Evolutionary conservation across 352 stramenopile genomes (phyloP), one percentile per base, ranked within the genome.

Genomic region (Phytophthora brassicae): DNA sequence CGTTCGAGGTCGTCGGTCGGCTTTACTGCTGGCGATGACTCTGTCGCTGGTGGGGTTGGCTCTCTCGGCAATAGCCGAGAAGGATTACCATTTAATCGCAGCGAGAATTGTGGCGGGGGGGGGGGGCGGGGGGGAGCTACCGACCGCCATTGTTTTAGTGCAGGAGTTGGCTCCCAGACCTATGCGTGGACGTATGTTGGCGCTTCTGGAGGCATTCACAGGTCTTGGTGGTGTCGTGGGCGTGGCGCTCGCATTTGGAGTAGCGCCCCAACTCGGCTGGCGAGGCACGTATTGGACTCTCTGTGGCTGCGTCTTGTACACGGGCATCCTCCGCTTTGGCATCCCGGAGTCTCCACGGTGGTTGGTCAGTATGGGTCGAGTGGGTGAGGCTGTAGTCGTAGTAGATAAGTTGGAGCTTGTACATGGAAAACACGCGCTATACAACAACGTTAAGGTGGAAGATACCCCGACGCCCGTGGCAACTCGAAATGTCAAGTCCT

Each of bases 331-430:
- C 14, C 70, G 72, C 9, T 36, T 76, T 19, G 38, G 48, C 1
- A 44, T 77, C 16, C 62, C 72, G 6, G 72, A 81, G n/a, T 81
- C 72, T 41, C 70, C 72, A n/a, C 70, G 62, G 6, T 81, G 72
- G 72, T 49, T 81, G 38, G 66, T 53, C 24, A 64, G 56, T 53
- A 56, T 68, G 1, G 69, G 56, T 2, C 23, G 57, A 4, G 47
- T 50, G 42, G 53, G 72, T 12, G 66, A 81, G 56, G 69, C 72
- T 23, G 13, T 75, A n/a, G 38, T 33, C 2, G 56, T 64, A 9
- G 26, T 79, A n/a, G 64, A 60, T 31, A 66, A 63, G 16, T 36
- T 81, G n/a, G 73, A 81, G 22, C 43, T 14, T 22, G 48, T 42
- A 13, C 62, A 68, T 36, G 38, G 49, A 7, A 36, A 33, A n/a